A percentile compares a stretch with the other conserved stretches of the same genome.
Evolutionary conservation across 1,139 yeast genomes (phyloP).

Genomic region (Yamadazyma jaroonii): DNA sequence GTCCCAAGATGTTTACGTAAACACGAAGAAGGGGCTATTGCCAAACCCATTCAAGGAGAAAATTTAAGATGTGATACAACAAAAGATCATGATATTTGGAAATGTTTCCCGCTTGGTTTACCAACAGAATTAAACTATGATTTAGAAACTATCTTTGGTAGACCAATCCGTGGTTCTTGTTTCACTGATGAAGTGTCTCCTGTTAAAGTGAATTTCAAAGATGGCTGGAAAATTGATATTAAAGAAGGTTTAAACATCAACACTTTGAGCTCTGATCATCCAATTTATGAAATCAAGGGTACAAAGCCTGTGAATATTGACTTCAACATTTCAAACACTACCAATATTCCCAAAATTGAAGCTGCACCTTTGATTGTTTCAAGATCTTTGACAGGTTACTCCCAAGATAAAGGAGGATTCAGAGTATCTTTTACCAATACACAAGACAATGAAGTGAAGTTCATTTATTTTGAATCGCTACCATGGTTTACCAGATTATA

Average conservation of each 20-base stretch:
- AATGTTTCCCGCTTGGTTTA: constrained; percentile 76
- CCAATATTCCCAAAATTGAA: constrained; percentile 28
- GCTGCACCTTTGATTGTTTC: constrained; percentile 72
- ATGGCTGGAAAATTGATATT: constrained; percentile 46
- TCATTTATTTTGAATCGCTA: constrained; percentile 73
- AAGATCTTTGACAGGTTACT: constrained; percentile 86
- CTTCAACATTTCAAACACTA: constrained; percentile 29
- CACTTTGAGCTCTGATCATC: constrained; percentile 8
- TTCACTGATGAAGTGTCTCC: constrained; percentile 36
- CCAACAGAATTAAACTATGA: constrained; percentile 51
- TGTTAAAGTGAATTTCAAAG: constrained; percentile 44
- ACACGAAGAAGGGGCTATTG: constrained; percentile 62
- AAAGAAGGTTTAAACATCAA: constrained; percentile 13
- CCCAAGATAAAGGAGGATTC: constrained; percentile 88
- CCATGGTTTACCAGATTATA: constrained; percentile 95
- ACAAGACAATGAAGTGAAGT: constrained; percentile 35
- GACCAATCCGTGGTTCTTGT: constrained; percentile 61
- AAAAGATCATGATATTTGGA: constrained; percentile 58
- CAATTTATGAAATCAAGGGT: constrained; percentile 9
- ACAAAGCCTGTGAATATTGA: constrained; percentile 14
- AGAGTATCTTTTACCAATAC: constrained; percentile 72
- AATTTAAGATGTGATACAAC: constrained; percentile 67
- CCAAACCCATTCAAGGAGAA: constrained; percentile 71
- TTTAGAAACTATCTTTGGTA: constrained; percentile 68
- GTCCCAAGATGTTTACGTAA: constrained; percentile 66